Conservation (phyloP, 1,139 yeast genomes). For the Nakaseomyces glabratus region DNA sequence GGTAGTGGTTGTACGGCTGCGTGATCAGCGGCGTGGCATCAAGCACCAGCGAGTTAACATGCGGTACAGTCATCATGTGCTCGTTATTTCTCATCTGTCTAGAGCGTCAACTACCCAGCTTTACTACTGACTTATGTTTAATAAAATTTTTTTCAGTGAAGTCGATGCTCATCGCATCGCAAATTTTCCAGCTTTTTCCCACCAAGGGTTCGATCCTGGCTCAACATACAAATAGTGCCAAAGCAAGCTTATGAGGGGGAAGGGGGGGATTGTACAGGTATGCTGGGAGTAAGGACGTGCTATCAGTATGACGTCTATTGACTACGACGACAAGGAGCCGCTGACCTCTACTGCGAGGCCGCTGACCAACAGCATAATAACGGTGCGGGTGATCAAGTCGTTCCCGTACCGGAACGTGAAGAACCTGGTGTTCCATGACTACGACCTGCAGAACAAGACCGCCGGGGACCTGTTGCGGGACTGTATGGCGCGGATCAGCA, state of each 20-base stretch:
- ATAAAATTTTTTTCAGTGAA: too few species aligned
- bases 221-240: too few species aligned
- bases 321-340: conserved; percentile 31
- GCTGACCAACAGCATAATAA: conserved; percentile 49
- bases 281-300: too few species aligned
- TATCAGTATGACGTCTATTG: conserved; percentile 8
- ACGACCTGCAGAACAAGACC: conserved; percentile 64
- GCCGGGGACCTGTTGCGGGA: conserved; percentile 53
- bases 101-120: too few species aligned
- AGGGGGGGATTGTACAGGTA: too few species aligned
- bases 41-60: conserved; percentile 53
- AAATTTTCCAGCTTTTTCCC: too few species aligned
- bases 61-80: conserved; percentile 12
- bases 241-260: too few species aligned
- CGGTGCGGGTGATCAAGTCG: conserved; percentile 80
- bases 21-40: conserved; percentile 95
- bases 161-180: too few species aligned
- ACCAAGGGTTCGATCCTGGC: too few species aligned
- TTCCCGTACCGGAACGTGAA: conserved; percentile 88
- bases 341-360: conserved; percentile 32
- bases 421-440: conserved; percentile 61
- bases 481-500: conserved; percentile 42
- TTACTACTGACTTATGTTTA: too few species aligned
- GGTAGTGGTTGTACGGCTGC: conserved; percentile 68
- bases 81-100: too few species aligned